These are phyloP conservation scores for Bruguiera hainesii DNA, from an alignment of 441 rosid species.

Conservation along the genomic window DNA sequence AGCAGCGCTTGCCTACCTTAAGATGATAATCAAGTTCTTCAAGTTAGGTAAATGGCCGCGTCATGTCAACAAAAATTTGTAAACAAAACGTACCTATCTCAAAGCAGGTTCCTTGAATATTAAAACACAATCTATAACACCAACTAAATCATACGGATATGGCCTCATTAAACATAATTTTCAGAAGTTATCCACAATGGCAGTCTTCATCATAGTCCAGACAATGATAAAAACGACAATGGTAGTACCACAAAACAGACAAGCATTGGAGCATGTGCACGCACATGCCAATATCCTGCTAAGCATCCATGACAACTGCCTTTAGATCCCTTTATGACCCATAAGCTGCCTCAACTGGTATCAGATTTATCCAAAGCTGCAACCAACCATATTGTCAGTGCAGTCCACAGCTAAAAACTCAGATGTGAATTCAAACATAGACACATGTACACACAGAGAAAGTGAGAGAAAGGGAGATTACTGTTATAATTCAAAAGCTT, in stretches of 20 bases:
- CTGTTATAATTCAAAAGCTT: conserved; percentile 94
- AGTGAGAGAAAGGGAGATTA: conserved; percentile 25
- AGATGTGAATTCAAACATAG: not conserved
- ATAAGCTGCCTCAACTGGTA: not conserved
- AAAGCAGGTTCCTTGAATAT: too few species aligned
- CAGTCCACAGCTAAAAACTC: not conserved
- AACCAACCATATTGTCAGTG: not conserved
- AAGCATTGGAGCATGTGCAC: not conserved
- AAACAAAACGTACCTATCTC: too few species aligned
- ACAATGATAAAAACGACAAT: not conserved
- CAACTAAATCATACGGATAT: too few species aligned
- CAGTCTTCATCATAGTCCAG: too few species aligned
- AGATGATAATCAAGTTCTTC: too few species aligned
- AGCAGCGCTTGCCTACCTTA: too few species aligned
- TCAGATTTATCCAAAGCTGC: conserved; percentile 2
- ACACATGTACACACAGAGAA: too few species aligned
- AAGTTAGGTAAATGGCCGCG: too few species aligned
- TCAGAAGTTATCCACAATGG: too few species aligned
- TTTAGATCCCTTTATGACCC: not conserved
- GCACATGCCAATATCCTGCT: not conserved
- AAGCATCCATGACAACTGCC: not conserved
- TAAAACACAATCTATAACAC: too few species aligned
- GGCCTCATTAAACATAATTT: too few species aligned
- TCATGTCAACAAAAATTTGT: too few species aligned
- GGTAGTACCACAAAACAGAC: not conserved